Percentiles rank a stretch among this genome's conserved stretches.
phyloP scores from a whole-genome alignment of 108 stramenopile genomes.

The Skeletonema marinoi region DNA sequence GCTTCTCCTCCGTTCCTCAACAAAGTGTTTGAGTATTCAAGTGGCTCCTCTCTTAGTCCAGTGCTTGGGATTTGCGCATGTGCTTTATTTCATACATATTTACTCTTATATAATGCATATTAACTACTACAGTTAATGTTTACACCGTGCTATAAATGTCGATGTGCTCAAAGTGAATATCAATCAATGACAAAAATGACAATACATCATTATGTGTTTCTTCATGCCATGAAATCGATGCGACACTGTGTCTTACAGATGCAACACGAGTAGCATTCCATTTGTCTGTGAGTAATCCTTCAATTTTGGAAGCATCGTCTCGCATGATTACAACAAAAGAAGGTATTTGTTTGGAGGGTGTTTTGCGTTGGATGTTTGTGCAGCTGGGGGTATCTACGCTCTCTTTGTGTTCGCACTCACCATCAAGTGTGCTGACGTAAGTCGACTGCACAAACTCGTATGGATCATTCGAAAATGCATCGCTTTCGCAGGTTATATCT shows the following conservation, averaged over 20 bases:
- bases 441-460: conserved; percentile 44
- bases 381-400: conserved; percentile 1
- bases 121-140: background rate
- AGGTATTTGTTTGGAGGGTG: conserved; percentile 1
- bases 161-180: conserved; percentile 44
- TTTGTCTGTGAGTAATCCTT: conserved; percentile 2
- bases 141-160: conserved; percentile 18
- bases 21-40: background rate
- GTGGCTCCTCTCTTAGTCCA: background rate
- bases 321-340: conserved; percentile 41
- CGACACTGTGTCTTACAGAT: conserved; percentile 33
- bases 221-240: conserved; percentile 34
- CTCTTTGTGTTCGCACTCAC: background rate
- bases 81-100: background rate
- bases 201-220: background rate
- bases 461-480: conserved; percentile 69
- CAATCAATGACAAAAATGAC: conserved; percentile 29
- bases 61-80: background rate
- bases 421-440: conserved; percentile 14
- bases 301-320: conserved; percentile 32
- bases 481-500: conserved; percentile 69
- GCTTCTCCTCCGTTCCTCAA: background rate
- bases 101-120: background rate
- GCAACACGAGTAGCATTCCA: conserved; percentile 29
- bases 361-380: background rate